Evolutionary conservation across 352 stramenopile genomes (phyloP), one percentile per base, ranked within the genome.

Genomic region (Phytopythium helicoides): DNA sequence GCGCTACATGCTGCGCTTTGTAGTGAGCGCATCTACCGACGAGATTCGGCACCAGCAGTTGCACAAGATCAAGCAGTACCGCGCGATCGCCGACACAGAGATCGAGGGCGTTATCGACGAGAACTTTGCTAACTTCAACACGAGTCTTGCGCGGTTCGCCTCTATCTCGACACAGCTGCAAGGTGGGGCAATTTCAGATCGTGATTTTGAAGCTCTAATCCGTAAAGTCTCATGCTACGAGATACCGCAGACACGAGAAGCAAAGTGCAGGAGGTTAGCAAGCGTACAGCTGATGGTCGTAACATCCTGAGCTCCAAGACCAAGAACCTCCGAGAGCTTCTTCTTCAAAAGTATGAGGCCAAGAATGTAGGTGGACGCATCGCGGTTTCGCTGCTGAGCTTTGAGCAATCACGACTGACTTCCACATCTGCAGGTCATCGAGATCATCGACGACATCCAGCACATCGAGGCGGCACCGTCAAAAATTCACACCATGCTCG

Each of bases 41-140:
- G 78, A 92, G 31, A 61, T 85, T 15, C 76, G 81, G 11, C 61
- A 69, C 18, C 77, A 94, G 53, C 81, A 92, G 58, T 70, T 89
- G 14, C 58, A 83, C 45, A 81, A 78, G 12, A 60, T 92, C 49
- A 59, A 66, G 28, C 70, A 67, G 47, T 83, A 79, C 33, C 81
- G 81, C 38, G 65, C 58, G 25, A 73, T 92, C 42, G 78, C 84
- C 14, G 81, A 92, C 64, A 65, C 69, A 18, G 81, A 94, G 59
- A 94, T 92, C 61, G 76, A 85, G 15, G 73, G 74, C 15, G 84
- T 94, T 35, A 81, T 94, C 47, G 84, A 94, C 58, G 66, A 89
- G 50, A 92, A 86, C 62, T 92, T 86, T 44, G 62, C 71, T 63
- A 92, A 91, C 54, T 91, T 92, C 52, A 94, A 94, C 64, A 88